Percentiles rank a stretch among this genome's conserved stretches.
These are phyloP conservation scores for Aspergillus sp. DNA, from an alignment of 2,329 filamentous ascomycete genomes.

Conservation along the genomic window DNA sequence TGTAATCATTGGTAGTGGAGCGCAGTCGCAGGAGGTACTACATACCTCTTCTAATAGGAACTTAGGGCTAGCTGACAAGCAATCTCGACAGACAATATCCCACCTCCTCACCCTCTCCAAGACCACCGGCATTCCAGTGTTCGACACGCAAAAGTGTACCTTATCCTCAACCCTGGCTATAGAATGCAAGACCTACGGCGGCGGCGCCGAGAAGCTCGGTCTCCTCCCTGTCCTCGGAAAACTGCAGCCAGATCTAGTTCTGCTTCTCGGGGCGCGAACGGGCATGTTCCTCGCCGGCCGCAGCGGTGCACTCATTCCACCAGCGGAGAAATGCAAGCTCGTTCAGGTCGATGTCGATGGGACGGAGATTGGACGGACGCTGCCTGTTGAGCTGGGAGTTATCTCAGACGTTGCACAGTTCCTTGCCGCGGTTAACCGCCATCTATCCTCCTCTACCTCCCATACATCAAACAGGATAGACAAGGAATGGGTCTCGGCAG, in stretches of 20 bases:
- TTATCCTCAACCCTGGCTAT: conserved; percentile 23
- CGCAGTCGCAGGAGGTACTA: conserved; percentile 18
- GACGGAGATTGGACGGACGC: conserved; percentile 48
- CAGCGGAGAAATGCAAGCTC: conserved; percentile 38
- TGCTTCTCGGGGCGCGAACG: conserved; percentile 49
- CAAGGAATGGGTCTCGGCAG: conserved; percentile 1
- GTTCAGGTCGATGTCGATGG: conserved; percentile 51
- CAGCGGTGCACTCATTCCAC: conserved; percentile 44
- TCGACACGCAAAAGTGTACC: conserved; percentile 40
- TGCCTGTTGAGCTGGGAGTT: conserved; percentile 47
- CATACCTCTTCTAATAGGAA: background rate
- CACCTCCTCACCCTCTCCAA: conserved; percentile 40
- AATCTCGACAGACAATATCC: conserved; percentile 31
- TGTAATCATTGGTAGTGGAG: conserved; percentile 50
- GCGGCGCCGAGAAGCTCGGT: conserved; percentile 41
- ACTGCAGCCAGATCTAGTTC: conserved; percentile 45
- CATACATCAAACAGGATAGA: background rate
- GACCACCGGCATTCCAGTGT: conserved; percentile 44
- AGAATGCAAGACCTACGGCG: conserved; percentile 40
- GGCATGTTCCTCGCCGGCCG: conserved; percentile 48
- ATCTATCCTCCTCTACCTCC: conserved; percentile 14
- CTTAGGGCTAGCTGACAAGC: conserved; percentile 1
- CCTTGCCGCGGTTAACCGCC: conserved; percentile 32
- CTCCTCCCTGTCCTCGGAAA: conserved; percentile 32
- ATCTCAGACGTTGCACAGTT: conserved; percentile 46